phyloP scores from a whole-genome alignment of 441 rosid species.

The Mallotus repandus region DNA sequence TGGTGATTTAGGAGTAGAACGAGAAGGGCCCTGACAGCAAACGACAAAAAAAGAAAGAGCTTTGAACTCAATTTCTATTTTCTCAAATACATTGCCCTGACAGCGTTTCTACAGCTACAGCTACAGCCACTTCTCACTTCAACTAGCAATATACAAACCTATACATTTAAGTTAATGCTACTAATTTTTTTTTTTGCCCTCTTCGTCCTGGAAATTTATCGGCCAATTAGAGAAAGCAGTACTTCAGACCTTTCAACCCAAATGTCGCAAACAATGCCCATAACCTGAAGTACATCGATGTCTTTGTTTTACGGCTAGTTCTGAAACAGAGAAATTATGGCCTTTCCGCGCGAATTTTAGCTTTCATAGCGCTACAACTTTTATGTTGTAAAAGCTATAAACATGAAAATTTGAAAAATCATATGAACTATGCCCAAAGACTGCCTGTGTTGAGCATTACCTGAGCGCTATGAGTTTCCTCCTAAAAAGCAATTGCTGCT shows the following conservation, averaged over 20 bases:
- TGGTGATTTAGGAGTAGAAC: too few species aligned
- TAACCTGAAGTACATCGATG: background rate
- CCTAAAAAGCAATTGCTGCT: constrained; percentile 55
- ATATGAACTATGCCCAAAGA: background rate
- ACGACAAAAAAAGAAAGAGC: background rate
- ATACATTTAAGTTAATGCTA: constrained; percentile 6
- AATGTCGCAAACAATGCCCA: background rate
- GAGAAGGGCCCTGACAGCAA: background rate
- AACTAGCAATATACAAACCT: constrained; percentile 29
- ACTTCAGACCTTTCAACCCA: background rate
- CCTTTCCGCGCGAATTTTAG: background rate
- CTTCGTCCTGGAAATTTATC: background rate
- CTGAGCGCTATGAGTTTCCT: constrained; percentile 31
- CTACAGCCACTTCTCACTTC: constrained; percentile 10
- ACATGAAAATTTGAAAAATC: background rate
- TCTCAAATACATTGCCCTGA: background rate
- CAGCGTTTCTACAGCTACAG: background rate
- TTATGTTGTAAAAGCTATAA: background rate
- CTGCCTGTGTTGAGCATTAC: background rate
- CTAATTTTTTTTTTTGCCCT: background rate
- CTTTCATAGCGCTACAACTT: background rate
- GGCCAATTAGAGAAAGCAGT: background rate
- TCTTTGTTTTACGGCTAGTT: background rate
- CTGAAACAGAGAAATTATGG: background rate
- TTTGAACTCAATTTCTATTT: background rate